Evolutionary conservation across 306 rosid genomes (phyloP).

Genomic region (Acacia melanoxylon): DNA sequence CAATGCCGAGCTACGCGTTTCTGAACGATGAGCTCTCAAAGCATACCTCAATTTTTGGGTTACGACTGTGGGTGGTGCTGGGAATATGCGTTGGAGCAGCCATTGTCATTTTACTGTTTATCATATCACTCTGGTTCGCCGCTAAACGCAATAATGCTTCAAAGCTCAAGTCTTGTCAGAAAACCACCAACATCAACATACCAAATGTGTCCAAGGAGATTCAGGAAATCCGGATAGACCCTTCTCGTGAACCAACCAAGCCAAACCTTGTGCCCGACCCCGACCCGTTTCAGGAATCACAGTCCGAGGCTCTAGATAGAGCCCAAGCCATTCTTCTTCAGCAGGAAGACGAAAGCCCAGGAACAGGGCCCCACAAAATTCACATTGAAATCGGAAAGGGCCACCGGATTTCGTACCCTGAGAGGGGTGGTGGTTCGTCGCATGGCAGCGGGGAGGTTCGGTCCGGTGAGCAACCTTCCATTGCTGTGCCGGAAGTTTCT

Average conservation of each 20-base stretch:
- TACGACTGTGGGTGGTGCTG: background rate
- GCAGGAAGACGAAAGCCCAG: constrained; percentile 10
- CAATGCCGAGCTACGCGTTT: background rate
- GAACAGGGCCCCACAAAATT: background rate
- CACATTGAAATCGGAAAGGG: constrained; percentile 7
- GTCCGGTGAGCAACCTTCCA: constrained; percentile 32
- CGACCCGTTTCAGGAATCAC: constrained; percentile 22
- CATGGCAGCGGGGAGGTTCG: constrained; percentile 40
- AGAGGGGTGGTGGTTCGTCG: constrained; percentile 39
- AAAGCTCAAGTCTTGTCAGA: background rate
- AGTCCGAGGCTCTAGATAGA: constrained; percentile 8
- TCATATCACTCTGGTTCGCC: constrained; percentile 1
- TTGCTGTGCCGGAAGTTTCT: constrained; percentile 65
- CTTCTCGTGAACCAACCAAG: constrained; percentile 54
- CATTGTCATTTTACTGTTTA: background rate
- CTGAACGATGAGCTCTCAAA: constrained; percentile 10
- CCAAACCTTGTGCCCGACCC: constrained; percentile 42
- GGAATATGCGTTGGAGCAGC: constrained; percentile 12
- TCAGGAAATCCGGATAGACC: constrained; percentile 63
- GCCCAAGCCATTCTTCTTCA: constrained; percentile 21
- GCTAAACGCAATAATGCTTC: constrained; percentile 11
- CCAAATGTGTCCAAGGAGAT: constrained; percentile 57
- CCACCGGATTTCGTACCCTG: background rate
- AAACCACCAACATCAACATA: background rate
- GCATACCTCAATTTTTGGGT: constrained; percentile 11